Evolutionary conservation across 2,329 filamentous ascomycete species (phyloP), one percentile per base, ranked within the genome.

Genomic region (Sporothrix dimorphospora): DNA sequence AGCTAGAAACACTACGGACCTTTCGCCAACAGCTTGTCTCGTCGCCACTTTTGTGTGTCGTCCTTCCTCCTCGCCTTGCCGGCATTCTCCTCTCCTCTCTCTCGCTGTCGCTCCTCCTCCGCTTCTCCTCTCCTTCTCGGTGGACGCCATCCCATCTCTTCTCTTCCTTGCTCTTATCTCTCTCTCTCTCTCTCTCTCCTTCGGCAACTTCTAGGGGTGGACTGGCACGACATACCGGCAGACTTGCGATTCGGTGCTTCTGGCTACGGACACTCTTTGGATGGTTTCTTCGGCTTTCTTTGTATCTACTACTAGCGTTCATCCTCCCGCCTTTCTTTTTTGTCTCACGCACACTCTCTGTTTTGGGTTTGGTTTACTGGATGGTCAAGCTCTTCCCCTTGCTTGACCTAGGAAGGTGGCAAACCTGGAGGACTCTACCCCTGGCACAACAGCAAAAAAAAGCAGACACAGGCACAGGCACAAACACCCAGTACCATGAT

Each of bases 331-430:
- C n/a, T 7, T 16, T 34, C n/a, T 40, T 34, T 38, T 21, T 21
- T 21, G 11, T 7, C 8, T 11, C 21, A 27, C 38, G 16, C 16
- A 34, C 14, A 19, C 24, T 19, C 14, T 45, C 21, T 59, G 11
- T 4, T 38, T 45, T 57, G 49, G 70, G 49, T 24, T 71, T 66
- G 70, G 59, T 27, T 66, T 66, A 30, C 69, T 71, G 69, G 69
- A 71, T 27, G 30, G 55, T 12, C 55, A 51, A 51, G 55, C 69
- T 49, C 45, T 24, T 27, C 68, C 42, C 68, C 55, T 11, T 38
- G 42, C 55, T 53, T 70, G 69, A 27, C 69, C 38, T 24, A 40
- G 69, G 53, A 70, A 42, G n/a, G 38, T n/a, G 27, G 42, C 12
- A 21, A 34, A 30, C 40, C 55, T 70, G 69, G 55, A 70, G 55